Evolutionary conservation across 2,329 filamentous ascomycete species (phyloP).

Genomic region (Raffaelea albimanens): DNA sequence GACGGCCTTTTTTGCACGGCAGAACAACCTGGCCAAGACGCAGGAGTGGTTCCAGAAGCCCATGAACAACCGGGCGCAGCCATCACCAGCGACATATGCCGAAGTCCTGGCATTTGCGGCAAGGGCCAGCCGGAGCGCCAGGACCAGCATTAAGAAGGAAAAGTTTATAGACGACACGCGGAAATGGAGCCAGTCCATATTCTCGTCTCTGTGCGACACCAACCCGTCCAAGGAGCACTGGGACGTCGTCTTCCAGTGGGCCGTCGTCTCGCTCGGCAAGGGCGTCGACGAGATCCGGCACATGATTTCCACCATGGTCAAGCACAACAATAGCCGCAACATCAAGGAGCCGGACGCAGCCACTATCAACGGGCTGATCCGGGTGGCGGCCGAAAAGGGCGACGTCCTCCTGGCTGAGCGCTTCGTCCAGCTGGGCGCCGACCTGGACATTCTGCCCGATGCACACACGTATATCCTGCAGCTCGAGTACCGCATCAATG

Average conservation of each 20-base stretch:
- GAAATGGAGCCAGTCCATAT: conserved; percentile 53
- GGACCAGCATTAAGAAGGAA: too few relatives aligned
- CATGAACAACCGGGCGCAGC: conserved; percentile 28
- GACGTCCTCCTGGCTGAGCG: conserved; percentile 66
- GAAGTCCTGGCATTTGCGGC: conserved; percentile 52
- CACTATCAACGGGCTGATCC: conserved; percentile 70
- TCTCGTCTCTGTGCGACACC: conserved; percentile 39
- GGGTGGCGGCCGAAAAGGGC: conserved; percentile 59
- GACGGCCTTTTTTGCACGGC: conserved; percentile 51
- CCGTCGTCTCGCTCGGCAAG: conserved; percentile 58
- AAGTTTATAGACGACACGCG: conserved; percentile 26
- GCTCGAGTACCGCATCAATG: conserved; percentile 65
- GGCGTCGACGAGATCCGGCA: conserved; percentile 62
- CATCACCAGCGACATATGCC: conserved; percentile 36
- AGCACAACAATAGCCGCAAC: conserved; percentile 33
- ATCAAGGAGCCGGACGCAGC: conserved; percentile 49
- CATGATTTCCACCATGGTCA: conserved; percentile 61
- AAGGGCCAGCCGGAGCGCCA: conserved; percentile 27
- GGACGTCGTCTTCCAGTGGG: conserved; percentile 69
- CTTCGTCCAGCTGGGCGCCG: conserved; percentile 57
- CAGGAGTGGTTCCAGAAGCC: conserved; percentile 58
- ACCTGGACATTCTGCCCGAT: conserved; percentile 58
- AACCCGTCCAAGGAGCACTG: conserved; percentile 45
- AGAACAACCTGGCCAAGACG: conserved; percentile 48
- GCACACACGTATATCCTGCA: conserved; percentile 63